Conservation (phyloP, 2,329 filamentous ascomycete species). For the Coniochaeta ligniaria region DNA sequence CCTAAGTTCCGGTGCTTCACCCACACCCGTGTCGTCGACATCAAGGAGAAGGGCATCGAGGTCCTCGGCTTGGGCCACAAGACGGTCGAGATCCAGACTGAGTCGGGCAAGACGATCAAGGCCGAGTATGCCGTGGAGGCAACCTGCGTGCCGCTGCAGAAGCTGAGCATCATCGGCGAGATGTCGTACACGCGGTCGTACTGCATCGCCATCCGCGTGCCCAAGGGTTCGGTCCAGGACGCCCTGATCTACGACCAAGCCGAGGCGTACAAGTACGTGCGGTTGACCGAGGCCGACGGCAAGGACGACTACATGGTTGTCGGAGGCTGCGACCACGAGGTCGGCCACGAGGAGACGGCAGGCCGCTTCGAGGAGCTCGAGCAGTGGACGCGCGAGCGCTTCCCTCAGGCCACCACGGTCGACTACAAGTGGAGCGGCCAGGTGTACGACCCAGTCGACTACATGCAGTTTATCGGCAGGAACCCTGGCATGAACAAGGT, state of each 20-base stretch:
- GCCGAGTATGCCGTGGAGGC: conserved; percentile 44
- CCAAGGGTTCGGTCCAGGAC: conserved; percentile 43
- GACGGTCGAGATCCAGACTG: conserved; percentile 36
- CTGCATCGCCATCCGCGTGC: conserved; percentile 47
- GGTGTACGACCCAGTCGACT: conserved; percentile 47
- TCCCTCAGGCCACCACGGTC: conserved; percentile 37
- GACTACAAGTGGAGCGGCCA: conserved; percentile 54
- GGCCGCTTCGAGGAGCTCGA: conserved; percentile 44
- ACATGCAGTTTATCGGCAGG: conserved; percentile 47
- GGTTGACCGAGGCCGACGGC: conserved; percentile 44
- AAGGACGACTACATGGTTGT: conserved; percentile 48
- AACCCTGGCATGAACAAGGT: conserved; percentile 43
- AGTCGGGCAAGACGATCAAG: conserved; percentile 36
- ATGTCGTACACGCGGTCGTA: conserved; percentile 48
- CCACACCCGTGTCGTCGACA: conserved; percentile 37
- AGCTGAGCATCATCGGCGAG: conserved; percentile 42
- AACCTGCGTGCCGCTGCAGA: conserved; percentile 48
- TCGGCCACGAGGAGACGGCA: conserved; percentile 40
- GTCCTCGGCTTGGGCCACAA: conserved; percentile 36
- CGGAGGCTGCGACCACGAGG: conserved; percentile 51
- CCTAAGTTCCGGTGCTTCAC: conserved; percentile 46
- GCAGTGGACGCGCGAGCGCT: conserved; percentile 43
- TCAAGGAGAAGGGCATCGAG: conserved; percentile 40
- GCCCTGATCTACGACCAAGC: conserved; percentile 48
- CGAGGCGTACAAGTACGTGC: conserved; percentile 48